Conservation (phyloP, 208 protist genomes). For the Acanthamoeba divionensis region DNA sequence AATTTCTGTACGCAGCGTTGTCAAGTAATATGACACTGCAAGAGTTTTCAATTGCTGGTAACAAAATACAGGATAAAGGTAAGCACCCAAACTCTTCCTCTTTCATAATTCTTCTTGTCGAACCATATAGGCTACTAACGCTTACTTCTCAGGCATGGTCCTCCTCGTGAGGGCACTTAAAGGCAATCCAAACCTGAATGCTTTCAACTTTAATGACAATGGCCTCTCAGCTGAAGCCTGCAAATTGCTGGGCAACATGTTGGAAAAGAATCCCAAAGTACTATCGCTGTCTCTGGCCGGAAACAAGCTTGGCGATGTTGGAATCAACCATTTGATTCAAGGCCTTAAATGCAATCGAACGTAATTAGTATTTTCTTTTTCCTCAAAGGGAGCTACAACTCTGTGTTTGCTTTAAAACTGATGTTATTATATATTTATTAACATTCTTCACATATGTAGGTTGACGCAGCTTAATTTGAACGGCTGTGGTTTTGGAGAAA, state of each 20-base stretch:
- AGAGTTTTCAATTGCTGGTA: neutral
- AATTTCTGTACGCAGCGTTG: too few relatives aligned
- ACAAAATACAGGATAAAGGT: neutral
- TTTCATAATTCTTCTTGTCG: neutral
- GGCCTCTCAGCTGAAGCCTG: neutral
- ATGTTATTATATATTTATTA: neutral
- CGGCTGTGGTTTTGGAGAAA: neutral
- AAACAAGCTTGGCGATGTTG: neutral
- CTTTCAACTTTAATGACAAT: neutral
- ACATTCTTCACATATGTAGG: neutral
- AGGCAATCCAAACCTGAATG: neutral
- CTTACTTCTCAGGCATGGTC: neutral
- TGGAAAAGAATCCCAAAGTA: constrained; percentile 19
- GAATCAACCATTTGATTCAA: neutral
- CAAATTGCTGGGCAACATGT: constrained; percentile 9
- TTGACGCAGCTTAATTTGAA: neutral
- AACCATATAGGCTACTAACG: neutral
- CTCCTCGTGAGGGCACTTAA: neutral
- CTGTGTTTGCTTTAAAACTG: neutral
- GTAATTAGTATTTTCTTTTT: neutral
- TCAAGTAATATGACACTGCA: neutral
- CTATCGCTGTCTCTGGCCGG: neutral
- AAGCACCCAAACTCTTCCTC: neutral
- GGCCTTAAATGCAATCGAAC: neutral
- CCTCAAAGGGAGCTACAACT: neutral